Conservation (phyloP, 1,284 basidiomycete genomes). For the Sphaerobolus stellatus region DNA sequence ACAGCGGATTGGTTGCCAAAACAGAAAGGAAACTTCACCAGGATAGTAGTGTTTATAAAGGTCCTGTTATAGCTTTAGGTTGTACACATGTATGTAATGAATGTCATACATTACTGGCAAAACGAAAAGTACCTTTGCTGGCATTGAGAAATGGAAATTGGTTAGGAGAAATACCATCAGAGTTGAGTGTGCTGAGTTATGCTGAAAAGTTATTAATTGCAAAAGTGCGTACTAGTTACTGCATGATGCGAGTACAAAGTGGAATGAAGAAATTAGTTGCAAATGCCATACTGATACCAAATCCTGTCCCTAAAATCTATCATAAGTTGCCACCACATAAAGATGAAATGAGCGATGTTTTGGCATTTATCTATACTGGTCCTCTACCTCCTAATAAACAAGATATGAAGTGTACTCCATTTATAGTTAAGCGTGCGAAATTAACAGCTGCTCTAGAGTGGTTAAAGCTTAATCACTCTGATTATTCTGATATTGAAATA, state of each 20-base stretch:
- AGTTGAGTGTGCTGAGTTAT: background rate
- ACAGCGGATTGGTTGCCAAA: background rate
- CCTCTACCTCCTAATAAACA: conserved; percentile 28
- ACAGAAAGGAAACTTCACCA: background rate
- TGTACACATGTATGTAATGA: background rate
- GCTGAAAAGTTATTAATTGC: conserved; percentile 4
- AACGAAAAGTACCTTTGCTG: background rate
- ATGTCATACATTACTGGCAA: background rate
- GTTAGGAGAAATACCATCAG: background rate
- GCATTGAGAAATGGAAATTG: conserved; percentile 2
- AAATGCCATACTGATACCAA: conserved; percentile 36
- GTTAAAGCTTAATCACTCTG: conserved; percentile 38
- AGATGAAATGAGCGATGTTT: conserved; percentile 36
- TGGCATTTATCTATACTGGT: conserved; percentile 38
- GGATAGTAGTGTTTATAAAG: background rate
- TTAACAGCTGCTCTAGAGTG: too few relatives aligned
- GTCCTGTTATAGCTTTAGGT: background rate
- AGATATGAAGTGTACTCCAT: conserved; percentile 35
- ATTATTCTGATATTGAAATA: conserved; percentile 38
- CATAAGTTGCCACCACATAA: conserved; percentile 30
- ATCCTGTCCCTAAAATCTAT: conserved; percentile 35
- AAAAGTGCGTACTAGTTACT: background rate
- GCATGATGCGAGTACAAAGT: background rate
- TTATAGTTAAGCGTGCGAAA: conserved; percentile 31
- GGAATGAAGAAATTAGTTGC: conserved; percentile 33